Evolutionary conservation across 192 early-diverging fungal species (phyloP).

Genomic region (Mortierella claussenii): DNA sequence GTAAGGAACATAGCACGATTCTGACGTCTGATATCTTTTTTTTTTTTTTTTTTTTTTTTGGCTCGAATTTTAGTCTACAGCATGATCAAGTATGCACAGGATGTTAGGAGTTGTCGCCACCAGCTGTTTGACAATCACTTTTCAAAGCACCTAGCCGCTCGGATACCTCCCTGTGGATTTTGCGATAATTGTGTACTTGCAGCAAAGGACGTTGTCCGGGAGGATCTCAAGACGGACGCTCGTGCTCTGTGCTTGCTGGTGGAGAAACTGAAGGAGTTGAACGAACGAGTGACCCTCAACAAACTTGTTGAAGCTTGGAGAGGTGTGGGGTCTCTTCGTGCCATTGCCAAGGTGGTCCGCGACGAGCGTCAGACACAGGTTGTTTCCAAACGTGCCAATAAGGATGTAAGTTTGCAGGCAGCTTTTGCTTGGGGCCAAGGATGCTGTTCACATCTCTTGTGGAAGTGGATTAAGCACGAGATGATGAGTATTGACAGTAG

Average conservation of each 20-base stretch:
- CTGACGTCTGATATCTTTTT: too few species aligned
- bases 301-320: conserved; percentile 60
- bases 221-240: conserved; percentile 61
- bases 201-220: conserved; percentile 27
- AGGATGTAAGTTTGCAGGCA: conserved; percentile 51
- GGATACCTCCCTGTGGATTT: conserved; percentile 44
- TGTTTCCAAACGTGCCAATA: conserved; percentile 31
- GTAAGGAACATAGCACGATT: too few species aligned
- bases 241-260: conserved; percentile 47
- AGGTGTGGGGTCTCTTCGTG: conserved; percentile 48
- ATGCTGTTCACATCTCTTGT: too few species aligned
- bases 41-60: background rate
- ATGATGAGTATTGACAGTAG: too few species aligned
- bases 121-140: conserved; percentile 68
- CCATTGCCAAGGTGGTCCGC: conserved; percentile 46
- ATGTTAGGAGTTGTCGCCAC: conserved; percentile 69
- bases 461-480: too few species aligned
- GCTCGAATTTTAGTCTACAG: conserved; percentile 53
- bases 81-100: conserved; percentile 74
- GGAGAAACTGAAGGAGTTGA: conserved; percentile 25
- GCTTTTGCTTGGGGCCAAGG: too few species aligned
- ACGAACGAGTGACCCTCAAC: conserved; percentile 60
- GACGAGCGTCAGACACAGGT: conserved; percentile 38
- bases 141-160: conserved; percentile 43
- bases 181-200: conserved; percentile 61